Evolutionary conservation across 2,329 filamentous ascomycete genomes (phyloP), one percentile per base, ranked within the genome.

Genomic region (Eurotiales sp.): DNA sequence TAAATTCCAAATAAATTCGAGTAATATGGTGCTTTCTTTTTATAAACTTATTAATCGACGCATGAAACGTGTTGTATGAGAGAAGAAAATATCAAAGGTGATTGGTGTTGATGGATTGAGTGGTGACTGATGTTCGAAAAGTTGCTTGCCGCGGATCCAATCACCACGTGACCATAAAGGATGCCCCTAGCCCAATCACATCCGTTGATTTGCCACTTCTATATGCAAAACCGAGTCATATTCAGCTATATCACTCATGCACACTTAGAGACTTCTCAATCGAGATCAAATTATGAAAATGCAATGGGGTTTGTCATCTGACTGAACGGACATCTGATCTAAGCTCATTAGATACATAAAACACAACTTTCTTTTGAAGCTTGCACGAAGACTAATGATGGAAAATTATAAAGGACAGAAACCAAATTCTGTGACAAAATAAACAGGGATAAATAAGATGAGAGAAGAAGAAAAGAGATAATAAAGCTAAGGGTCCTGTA

Each of bases 131-230:
- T 29, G 25, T 8, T 32, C 14, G 45, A 39, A 47, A 48, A 48
- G 46, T 47, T 25, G n/a, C n/a, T n/a, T n/a, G 25, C 15, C 25
- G 36, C 36, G 36, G 21, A 23, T 29, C 41, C n/a, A n/a, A 48
- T 41, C 46, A 17, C 14, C 46, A 48, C 46, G 46, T 48, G 46
- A 48, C 25, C 19, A 15, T 21, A 27, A 27, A 27, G 5, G 6
- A 12, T 34, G 32, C 5, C n/a, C 6, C 17, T 29, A 25, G 12
- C 36, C 46, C 46, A 48, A 48, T 48, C 36, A 48, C 22, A 11
- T 30, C 22, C 10, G 8, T 8, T 48, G 29, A 22, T 37, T 10
- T 19, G 34, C 17, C 14, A 36, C 32, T 36, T 36, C 32, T 17
- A 4, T 19, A 15, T 36, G 10, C 6, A 4, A 36, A 32, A 12